These are phyloP conservation scores for Chlorokybus atmophyticus DNA, from an alignment of 139 green algal genomes.

Conservation along the genomic window DNA sequence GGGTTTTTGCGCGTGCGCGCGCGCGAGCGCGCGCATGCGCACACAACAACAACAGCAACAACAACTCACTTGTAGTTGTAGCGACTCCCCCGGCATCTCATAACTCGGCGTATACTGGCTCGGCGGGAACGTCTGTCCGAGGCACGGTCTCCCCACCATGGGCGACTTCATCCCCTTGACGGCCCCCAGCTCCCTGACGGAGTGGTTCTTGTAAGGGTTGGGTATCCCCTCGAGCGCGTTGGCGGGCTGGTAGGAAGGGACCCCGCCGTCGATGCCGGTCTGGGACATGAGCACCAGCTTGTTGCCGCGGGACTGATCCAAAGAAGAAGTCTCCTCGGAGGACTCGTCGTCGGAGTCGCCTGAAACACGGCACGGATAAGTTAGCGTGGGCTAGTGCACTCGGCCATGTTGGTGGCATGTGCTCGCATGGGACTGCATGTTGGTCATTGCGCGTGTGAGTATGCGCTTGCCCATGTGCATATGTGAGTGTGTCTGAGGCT, in stretches of 20 bases:
- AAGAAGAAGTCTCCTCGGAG: too few relatives aligned
- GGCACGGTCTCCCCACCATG: conserved; percentile 4
- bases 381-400: too few relatives aligned
- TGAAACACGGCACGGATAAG: not conserved
- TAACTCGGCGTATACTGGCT: not conserved
- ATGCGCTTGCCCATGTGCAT: too few relatives aligned
- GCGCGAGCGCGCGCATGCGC: too few relatives aligned
- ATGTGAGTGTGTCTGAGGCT: too few relatives aligned
- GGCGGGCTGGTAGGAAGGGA: not conserved
- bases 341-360: not conserved
- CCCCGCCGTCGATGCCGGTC: not conserved
- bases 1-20: too few relatives aligned
- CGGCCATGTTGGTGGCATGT: too few relatives aligned
- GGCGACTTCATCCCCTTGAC: not conserved
- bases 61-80: not conserved
- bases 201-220: conserved; percentile 8
- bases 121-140: not conserved
- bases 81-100: not conserved
- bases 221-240: not conserved
- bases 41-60: too few relatives aligned
- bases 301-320: not conserved
- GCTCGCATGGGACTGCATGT: too few relatives aligned
- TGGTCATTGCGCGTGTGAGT: too few relatives aligned
- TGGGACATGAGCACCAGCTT: not conserved
- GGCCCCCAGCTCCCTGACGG: conserved; percentile 1